Base-by-base conservation (phyloP, 768 basidiomycete genomes). In the Sutorius australiensis region DNA sequence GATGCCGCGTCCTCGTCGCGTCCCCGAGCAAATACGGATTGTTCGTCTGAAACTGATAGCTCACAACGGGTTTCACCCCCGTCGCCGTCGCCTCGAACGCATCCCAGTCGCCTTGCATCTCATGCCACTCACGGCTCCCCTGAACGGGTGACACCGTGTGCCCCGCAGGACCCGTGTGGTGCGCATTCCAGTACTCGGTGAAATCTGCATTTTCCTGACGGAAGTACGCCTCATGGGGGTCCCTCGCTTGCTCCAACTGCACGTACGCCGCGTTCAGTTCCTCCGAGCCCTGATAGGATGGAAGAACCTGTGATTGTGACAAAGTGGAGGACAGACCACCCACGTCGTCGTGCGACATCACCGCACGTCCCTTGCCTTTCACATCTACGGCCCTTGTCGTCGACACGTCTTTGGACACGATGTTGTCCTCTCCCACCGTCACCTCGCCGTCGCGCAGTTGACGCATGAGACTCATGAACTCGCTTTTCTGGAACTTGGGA, bases 401-500 rank as follows among this genome's bases (percentile, higher is more conserved):
- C 34, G 62, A 32, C 21, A 44, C 61, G 43, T 74, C 74, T 46
- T 74, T 82, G 52, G 79, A 71, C 11, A 95, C 87, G 69, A 97
- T 81, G 47, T 84, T 71, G 62, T 93, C 85, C 17, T 87, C 89
- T 44, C 89, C 83, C 3, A 95, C 85, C 14, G 84, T 77, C 37
- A 92, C 77, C 62, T 87, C 80, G 8, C 84, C 81, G 68, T 94
- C 93, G 36, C 90, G 76, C 50, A 97, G 71, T 67, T 90, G 84
- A 47, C 79, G 81, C 93, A 97, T 95, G 27, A 97, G 76, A 19
- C 78, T 78, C 77, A 97, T 75, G 66, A 97, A 97, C 53, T 81
- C 77, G 67, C 90, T 92, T 31, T 91, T 80, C 69, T 82, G 78
- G 63, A 97, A 93, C 67, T 95, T 97, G 33, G 85, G 82, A 63